Evolutionary conservation across 164 flowering plant species (phyloP), one percentile per base, ranked within the genome.

Genomic region (Cinnamomum micranthum): DNA sequence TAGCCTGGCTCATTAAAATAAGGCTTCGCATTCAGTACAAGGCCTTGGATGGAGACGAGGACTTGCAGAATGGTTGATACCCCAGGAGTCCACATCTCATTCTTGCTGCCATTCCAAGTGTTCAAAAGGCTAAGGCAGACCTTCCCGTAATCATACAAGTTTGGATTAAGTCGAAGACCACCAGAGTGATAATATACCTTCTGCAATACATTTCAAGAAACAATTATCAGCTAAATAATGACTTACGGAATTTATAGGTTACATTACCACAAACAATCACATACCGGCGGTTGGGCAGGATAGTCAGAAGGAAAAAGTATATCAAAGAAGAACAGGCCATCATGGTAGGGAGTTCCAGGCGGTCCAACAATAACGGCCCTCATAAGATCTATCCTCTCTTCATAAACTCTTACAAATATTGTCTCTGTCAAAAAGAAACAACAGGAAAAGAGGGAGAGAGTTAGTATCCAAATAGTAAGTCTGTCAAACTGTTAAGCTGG

Each of bases 111-210:
- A 55, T 58, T 20, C 96, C 96, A 94, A 31, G 98, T 94, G 75
- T 87, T 87, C 31, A 94, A 87, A 77, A 94, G 96, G 80, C 98
- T 94, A 51, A 94, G 91, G 76, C 98, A 94, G 20, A 94, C 98
- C 80, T 89, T 90, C 64, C 97, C 98, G 74, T 77, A 78, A 3
- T 75, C 22, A 58, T 94, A 92, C 80, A 94, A 73, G 78, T 94
- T 92, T 12, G 98, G 97, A 76, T 94, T 94, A n/a, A 92, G 72
- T 19, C 92, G 83, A 69, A 88, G 87, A 15, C 97, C 97, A 69
- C 88, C 81, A 51, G 98, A 86, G 68, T 88, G 87, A 80, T 91
- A 91, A 75, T 90, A 23, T 23, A 94, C 94, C 50, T 19, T 41
- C 47, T 41, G 47, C 47, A 9, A 6, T 3, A 41, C 63, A 59